Percentiles rank a stretch among this genome's conserved stretches.
These are phyloP conservation scores for Thalia dealbata DNA, from an alignment of 176 grass and related monocot species.

Conservation along the genomic window DNA sequence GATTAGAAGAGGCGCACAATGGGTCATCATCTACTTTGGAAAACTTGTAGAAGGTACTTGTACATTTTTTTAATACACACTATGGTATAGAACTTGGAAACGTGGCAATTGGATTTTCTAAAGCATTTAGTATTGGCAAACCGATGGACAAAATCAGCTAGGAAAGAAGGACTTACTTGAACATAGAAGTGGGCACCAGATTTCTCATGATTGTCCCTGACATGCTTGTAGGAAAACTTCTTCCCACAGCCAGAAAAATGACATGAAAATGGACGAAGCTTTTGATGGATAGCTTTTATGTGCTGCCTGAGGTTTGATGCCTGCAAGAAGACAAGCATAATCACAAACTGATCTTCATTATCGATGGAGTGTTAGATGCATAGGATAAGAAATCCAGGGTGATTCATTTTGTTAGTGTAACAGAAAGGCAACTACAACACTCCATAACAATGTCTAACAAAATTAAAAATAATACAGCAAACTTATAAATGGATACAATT, in stretches of 20 bases:
- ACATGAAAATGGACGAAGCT: conserved; percentile 26
- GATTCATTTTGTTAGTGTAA: too few relatives aligned
- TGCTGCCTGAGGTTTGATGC: conserved; percentile 55
- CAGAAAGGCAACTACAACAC: too few relatives aligned
- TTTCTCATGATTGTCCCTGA: conserved; percentile 46
- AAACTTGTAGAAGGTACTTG: too few relatives aligned
- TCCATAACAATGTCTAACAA: too few relatives aligned
- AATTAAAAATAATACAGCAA: too few relatives aligned
- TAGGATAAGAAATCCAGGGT: neutral
- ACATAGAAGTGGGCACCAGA: conserved; percentile 32
- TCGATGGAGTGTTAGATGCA: neutral
- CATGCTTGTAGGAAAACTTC: conserved; percentile 48
- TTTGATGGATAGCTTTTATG: conserved; percentile 36
- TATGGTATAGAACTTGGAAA: too few relatives aligned
- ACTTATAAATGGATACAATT: neutral
- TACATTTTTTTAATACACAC: too few relatives aligned
- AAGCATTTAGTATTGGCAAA: too few relatives aligned
- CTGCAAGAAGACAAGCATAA: conserved; percentile 21
- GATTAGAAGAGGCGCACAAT: neutral
- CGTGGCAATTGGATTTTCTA: too few relatives aligned
- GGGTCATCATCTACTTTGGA: too few relatives aligned
- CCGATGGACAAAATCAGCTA: too few relatives aligned
- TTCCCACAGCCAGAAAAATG: conserved; percentile 21
- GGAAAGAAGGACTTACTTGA: conserved; percentile 16
- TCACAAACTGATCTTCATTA: neutral